Percentiles rank a stretch among this genome's conserved stretches.
Evolutionary conservation across 805 yeast genomes (phyloP).

Genomic region (Yarrowia sp.): DNA sequence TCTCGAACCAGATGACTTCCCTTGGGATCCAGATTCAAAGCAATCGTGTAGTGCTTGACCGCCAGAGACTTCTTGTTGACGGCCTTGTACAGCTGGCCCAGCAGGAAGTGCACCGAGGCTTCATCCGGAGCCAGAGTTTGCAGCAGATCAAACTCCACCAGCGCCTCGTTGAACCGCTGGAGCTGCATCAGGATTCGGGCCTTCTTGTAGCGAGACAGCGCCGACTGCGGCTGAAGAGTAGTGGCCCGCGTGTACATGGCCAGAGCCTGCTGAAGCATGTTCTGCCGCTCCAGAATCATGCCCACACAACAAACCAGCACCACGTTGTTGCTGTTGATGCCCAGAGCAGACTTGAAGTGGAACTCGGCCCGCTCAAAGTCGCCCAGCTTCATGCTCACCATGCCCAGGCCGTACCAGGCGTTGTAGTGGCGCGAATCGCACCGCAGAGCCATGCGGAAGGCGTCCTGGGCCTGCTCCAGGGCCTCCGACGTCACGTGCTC

Average conservation of each 20-base stretch:
- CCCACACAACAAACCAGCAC: conserved; percentile 91
- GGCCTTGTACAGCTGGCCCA: conserved; percentile 82
- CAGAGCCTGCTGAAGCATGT: conserved; percentile 67
- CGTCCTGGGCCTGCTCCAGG: conserved; percentile 80
- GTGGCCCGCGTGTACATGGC: conserved; percentile 80
- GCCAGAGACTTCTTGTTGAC: conserved; percentile 75
- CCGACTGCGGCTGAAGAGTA: conserved; percentile 77
- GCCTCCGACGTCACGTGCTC: conserved; percentile 87
- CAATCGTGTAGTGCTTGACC: conserved; percentile 79
- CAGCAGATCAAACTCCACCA: conserved; percentile 69
- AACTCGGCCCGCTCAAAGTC: conserved; percentile 78
- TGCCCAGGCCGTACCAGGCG: conserved; percentile 94
- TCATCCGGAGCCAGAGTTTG: conserved; percentile 86
- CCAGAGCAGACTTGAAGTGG: conserved; percentile 82
- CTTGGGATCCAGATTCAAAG: conserved; percentile 88
- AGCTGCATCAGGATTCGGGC: conserved; percentile 75
- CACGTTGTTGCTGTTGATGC: conserved; percentile 86
- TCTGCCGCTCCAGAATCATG: conserved; percentile 79
- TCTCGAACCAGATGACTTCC: conserved; percentile 83
- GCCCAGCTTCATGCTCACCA: conserved; percentile 85
- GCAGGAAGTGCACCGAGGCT: conserved; percentile 83
- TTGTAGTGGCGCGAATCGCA: conserved; percentile 83
- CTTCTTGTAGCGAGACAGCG: conserved; percentile 82
- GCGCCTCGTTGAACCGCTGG: conserved; percentile 69
- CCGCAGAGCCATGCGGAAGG: conserved; percentile 74